Conservation (phyloP, 2,329 filamentous ascomycete genomes). For the Apiospora saccharicola region DNA sequence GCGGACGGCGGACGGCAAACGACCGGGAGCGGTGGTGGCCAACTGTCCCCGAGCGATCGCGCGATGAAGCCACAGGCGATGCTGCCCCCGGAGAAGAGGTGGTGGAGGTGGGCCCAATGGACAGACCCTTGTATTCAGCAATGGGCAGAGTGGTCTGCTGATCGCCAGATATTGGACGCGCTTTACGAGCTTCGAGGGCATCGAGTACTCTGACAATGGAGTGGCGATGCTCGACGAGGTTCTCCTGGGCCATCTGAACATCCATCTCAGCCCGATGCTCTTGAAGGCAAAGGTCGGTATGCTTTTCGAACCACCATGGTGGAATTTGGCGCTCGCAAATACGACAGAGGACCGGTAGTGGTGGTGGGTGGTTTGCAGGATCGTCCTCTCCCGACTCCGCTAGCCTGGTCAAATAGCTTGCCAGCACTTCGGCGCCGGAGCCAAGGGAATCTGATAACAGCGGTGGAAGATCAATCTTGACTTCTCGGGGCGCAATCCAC, state of each 20-base stretch:
- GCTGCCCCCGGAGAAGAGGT: constrained; percentile 76
- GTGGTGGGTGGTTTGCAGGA: constrained; percentile 78
- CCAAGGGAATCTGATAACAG: constrained; percentile 92
- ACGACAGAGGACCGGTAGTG: constrained; percentile 86
- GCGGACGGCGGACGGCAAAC: constrained; percentile 88
- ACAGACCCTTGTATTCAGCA: constrained; percentile 86
- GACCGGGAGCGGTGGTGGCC: constrained; percentile 84
- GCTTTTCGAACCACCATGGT: constrained; percentile 99
- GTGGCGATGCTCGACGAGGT: constrained; percentile 89
- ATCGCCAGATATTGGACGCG: constrained; percentile 67
- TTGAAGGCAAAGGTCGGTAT: constrained; percentile 93
- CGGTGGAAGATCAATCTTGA: constrained; percentile 92
- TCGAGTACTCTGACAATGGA: constrained; percentile 95
- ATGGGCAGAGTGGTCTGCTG: constrained; percentile 56
- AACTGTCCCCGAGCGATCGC: constrained; percentile 76
- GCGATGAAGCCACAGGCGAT: constrained; percentile 74
- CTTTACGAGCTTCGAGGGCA: constrained; percentile 81
- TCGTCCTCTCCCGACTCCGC: constrained; percentile 84
- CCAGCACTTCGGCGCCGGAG: constrained; percentile 92
- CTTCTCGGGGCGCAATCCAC: constrained; percentile 85
- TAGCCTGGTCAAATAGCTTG: constrained; percentile 88
- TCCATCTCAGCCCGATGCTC: constrained; percentile 98
- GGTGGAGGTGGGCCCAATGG: constrained; percentile 78
- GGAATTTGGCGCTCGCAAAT: constrained; percentile 98
- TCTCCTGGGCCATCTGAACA: constrained; percentile 94